Evolutionary conservation across 306 rosid species (phyloP), one percentile per base, ranked within the genome.

Genomic region (Vicia faba): DNA sequence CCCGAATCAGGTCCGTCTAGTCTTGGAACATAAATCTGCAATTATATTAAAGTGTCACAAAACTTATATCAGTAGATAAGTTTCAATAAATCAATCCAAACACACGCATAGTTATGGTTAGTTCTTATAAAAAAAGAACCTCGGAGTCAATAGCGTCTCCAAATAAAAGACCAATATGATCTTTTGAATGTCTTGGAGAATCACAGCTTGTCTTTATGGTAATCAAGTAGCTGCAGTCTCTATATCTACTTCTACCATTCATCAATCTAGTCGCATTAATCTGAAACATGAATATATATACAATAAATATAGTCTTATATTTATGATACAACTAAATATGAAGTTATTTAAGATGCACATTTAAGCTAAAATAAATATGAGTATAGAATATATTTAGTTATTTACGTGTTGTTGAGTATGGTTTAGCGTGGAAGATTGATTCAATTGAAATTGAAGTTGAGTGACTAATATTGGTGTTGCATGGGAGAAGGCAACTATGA

Each of bases 401-500:
- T n/a, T 51, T 51, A 51, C 58, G 1, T 51, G 58, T 51, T 19
- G 33, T 11, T 51, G 33, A 28, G n/a, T 50, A 9, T 50, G n/a
- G 29, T 4, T 50, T 18, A 51, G 60, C 57, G 66, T 80, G 79
- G 78, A 83, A 65, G 85, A 83, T 60, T 72, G 18, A 31, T 65
- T 80, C 54, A 85, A 16, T 16, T 79, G 82, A 31, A 84, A 13
- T 19, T 50, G 58, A 51, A 19, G 84, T 23, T 18, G 83, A 15
- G 67, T 54, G 11, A 68, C 13, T 44, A 70, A 9, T 67, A 56
- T 14, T 38, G 84, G 71, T 1, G 38, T 53, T 55, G 86, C 79
- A 14, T 46, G 78, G 10, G 83, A 66, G 70, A 72, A 66, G 73
- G 73, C 10, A 59, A 0, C 6, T 3, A 20, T 8, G n/a, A 72